phyloP scores from a whole-genome alignment of 2,329 filamentous ascomycete genomes.

The Diaporthe sp. region DNA sequence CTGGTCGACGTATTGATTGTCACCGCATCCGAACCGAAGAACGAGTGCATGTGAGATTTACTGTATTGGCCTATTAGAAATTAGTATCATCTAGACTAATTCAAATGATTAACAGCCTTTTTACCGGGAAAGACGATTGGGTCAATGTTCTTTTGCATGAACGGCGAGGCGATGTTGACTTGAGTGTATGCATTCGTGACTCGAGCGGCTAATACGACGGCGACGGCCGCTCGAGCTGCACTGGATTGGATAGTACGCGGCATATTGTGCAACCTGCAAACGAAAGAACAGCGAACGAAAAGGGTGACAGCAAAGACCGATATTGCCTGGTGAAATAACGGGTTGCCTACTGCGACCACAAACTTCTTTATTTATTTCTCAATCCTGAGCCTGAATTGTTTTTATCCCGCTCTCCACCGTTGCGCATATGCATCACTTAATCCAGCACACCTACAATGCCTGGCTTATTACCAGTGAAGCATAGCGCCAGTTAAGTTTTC shows the following conservation, averaged over 20 bases:
- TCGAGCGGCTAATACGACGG: background rate
- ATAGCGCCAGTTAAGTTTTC: background rate
- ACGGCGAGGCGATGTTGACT: slow-evolving; percentile 41
- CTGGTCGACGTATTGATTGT: slow-evolving; percentile 49
- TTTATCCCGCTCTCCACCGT: background rate
- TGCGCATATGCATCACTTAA: slow-evolving; percentile 5
- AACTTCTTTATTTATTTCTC: background rate
- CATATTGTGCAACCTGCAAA: background rate
- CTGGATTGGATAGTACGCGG: background rate
- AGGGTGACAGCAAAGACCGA: no score
- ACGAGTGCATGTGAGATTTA: slow-evolving; percentile 51
- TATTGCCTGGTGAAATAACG: no score
- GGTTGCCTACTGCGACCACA: background rate
- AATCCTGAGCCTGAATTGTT: no score
- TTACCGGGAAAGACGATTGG: slow-evolving; percentile 48
- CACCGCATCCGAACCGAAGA: slow-evolving; percentile 52
- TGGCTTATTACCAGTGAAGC: background rate
- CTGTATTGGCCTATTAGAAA: slow-evolving; percentile 42
- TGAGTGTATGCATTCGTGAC: slow-evolving; percentile 44
- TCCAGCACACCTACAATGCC: background rate
- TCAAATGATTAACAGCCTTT: no score
- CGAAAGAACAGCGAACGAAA: background rate
- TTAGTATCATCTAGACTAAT: no score
- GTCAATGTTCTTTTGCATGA: slow-evolving; percentile 51
- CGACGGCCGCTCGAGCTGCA: background rate